Evolutionary conservation across 352 stramenopile species (phyloP).

Genomic region (Phytophthora tentaculata): DNA sequence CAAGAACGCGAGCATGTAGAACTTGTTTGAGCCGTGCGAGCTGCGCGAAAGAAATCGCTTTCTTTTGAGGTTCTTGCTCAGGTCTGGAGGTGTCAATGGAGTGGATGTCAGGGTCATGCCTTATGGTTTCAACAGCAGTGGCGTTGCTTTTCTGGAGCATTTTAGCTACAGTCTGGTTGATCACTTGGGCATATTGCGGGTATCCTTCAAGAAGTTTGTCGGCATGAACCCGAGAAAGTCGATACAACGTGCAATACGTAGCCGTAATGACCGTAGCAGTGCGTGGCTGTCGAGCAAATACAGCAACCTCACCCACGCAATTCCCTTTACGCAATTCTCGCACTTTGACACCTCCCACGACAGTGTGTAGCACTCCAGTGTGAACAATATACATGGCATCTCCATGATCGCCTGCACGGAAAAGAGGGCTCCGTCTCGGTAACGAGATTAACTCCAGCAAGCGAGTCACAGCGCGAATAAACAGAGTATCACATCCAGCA

Average conservation of each 20-base stretch:
- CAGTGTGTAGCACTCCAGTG: slow-evolving; percentile 63
- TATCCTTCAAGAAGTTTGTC: slow-evolving; percentile 67
- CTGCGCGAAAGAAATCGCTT: slow-evolving; percentile 25
- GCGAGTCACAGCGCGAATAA: slow-evolving; percentile 61
- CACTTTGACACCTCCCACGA: slow-evolving; percentile 69
- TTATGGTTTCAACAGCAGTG: slow-evolving; percentile 1
- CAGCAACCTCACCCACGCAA: slow-evolving; percentile 72
- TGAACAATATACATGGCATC: slow-evolving; percentile 80
- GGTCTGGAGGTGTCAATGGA: neutral
- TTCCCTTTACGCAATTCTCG: slow-evolving; percentile 69
- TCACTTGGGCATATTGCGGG: slow-evolving; percentile 49
- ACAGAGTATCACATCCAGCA: slow-evolving; percentile 57
- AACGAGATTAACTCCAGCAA: slow-evolving; percentile 64
- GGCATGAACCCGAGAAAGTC: slow-evolving; percentile 51
- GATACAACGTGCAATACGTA: slow-evolving; percentile 74
- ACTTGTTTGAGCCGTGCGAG: slow-evolving; percentile 29
- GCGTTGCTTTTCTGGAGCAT: slow-evolving; percentile 46
- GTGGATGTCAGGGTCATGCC: neutral
- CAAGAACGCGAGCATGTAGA: slow-evolving; percentile 16
- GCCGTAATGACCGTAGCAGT: slow-evolving; percentile 67
- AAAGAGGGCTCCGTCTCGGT: slow-evolving; percentile 63
- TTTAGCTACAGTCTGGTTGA: slow-evolving; percentile 45
- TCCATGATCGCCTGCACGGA: slow-evolving; percentile 60
- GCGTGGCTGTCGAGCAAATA: slow-evolving; percentile 68
- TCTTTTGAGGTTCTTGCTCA: slow-evolving; percentile 8